phyloP scores from a whole-genome alignment of 2,329 filamentous ascomycete species.

The Beauveria medogensis region DNA sequence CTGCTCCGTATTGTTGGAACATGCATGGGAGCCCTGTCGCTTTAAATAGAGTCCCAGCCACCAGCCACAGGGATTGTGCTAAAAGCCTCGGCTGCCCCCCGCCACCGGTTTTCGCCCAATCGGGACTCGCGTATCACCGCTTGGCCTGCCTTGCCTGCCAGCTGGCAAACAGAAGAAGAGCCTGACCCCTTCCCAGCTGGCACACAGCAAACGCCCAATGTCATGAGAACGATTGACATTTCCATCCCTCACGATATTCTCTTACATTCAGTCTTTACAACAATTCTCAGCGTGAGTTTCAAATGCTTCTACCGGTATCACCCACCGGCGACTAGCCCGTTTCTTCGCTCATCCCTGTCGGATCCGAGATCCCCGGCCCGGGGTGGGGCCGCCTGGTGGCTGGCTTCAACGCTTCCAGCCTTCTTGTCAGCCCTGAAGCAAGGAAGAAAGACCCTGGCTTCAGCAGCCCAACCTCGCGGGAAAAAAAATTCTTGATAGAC shows the following conservation, averaged over 20 bases:
- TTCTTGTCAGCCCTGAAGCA: constrained; percentile 1
- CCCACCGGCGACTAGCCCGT: not conserved
- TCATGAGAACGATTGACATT: not conserved
- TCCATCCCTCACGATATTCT: not conserved
- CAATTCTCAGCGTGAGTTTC: not conserved
- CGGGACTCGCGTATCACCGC: not conserved
- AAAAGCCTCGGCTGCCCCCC: constrained; percentile 1
- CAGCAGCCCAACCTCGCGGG: constrained; percentile 3
- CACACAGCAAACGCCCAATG: not conserved
- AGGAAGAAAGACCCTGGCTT: not conserved
- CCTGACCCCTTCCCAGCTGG: not conserved
- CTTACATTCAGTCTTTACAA: not conserved
- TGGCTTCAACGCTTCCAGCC: constrained; percentile 7
- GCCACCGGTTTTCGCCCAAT: constrained; percentile 5
- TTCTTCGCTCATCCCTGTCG: not conserved
- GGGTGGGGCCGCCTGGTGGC: constrained; percentile 6
- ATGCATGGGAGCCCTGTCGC: not conserved
- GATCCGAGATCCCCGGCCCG: constrained; percentile 9
- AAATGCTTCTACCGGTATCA: not conserved
- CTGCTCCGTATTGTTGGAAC: not conserved
- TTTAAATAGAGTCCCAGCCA: not conserved
- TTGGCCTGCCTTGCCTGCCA: not conserved
- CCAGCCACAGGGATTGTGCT: constrained; percentile 2
- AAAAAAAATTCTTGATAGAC: constrained; percentile 7
- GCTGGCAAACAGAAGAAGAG: constrained; percentile 1